Base-by-base conservation (phyloP, 2,329 filamentous ascomycete species). In the Hypoxylon sp. region DNA sequence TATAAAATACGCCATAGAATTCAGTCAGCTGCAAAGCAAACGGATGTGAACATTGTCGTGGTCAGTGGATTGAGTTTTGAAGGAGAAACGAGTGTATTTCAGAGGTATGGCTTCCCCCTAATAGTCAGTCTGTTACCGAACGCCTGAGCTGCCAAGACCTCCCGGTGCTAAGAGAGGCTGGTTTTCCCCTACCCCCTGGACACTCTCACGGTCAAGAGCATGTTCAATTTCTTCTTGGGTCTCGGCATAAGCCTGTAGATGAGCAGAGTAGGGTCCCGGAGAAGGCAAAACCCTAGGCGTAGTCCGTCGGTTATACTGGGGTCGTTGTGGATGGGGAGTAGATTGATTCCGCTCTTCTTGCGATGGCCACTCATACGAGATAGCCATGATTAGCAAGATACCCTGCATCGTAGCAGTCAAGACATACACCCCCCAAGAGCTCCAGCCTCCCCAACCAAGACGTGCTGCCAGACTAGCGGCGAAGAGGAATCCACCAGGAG, bases 361-460 rank as follows among this genome's bases (percentile, higher is more conserved):
- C 10, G 74, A 75, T 1, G 74, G 71, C 77, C 77, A 79, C 80
- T 94, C 86, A 77, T 94, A 98, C 73, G 88, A 90, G 67, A 97
- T 87, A 22, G 90, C 94, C 91, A 99, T 92, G 24, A 79, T 83
- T 46, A 99, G 84, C 62, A 99, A 82, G 9, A 88, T 86, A 17
- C 94, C 95, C 79, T 99, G 96, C 83, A 98, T 87, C 63, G 85
- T 81, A 1, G 95, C 96, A 0, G 94, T 97, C 56, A 98, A 85
- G 48, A 97, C 85, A 77, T 95, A 97, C 13, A 98, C 91, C 9
- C 94, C 90, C 96, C 96, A 99, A 0, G 94, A 94, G 80, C 94
- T 98, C 96, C 96, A 99, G 0, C 95, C 95, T 35, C 87, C 89
- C 75, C 85, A 85, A 0, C 96, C 96, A 19, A 98, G 86, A 50